Evolutionary conservation across 352 stramenopile genomes (phyloP), one percentile per base, ranked within the genome.

Genomic region (Phytopythium cucurbitacearum): DNA sequence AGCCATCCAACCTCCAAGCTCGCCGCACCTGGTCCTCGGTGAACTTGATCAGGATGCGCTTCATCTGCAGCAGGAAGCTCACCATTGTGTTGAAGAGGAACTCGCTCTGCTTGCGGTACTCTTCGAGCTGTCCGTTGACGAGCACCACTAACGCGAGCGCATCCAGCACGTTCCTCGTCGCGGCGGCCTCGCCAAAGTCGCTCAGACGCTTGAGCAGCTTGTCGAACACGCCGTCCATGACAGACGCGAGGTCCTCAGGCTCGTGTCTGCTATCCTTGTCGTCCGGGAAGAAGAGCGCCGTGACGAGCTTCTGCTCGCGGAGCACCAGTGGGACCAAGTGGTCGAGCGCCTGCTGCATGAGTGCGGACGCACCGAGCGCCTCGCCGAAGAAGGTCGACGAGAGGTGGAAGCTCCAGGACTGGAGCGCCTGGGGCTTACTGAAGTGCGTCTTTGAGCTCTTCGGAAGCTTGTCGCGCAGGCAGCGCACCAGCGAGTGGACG

Each of bases 31-130:
- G 76, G 4, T 89, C 81, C 48, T 91, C 79, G 0, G 76, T 86
- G 50, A 90, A 91, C 51, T 87, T 89, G 59, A 87, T 84, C n/a
- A 89, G 46, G 28, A 87, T 54, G 2, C 81, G 73, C 56, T 91
- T 91, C 68, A 90, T 75, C 50, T 89, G 76, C 4, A 91, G 76
- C 64, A 89, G 76, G 38, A 91, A 90, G 53, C 66, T 86, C 9
- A 89, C 71, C 56, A 90, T 77, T 10, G 73, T 57, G 53, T 89
- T 83, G 60, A 85, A 80, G 0, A 89, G 56, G 52, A 87, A 90
- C 47, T 80, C 69, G 37, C 76, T 87, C 40, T 85, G 70, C 48
- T 59, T 51, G 7, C 65, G 76, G 15, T 71, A 74, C 3, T 44
- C 56, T 7, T 76, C 71, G 0, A 89, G 61, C 34, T 80, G 63